Conservation (phyloP, 352 stramenopile genomes). For the Lagenidium giganteum region DNA sequence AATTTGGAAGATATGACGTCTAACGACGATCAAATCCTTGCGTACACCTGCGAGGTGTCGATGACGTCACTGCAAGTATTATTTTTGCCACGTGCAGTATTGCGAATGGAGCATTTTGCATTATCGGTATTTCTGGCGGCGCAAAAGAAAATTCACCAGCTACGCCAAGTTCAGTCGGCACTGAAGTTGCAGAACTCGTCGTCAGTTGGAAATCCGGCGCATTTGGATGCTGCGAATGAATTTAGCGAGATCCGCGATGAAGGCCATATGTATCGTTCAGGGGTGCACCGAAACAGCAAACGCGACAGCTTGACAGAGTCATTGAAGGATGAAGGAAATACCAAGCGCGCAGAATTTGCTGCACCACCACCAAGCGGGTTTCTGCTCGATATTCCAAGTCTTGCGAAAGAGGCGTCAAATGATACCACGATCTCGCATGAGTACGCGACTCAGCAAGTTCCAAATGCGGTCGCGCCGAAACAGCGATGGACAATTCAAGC, state of each 20-base stretch:
- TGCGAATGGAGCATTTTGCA: slow-evolving; percentile 54
- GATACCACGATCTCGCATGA: too few relatives aligned
- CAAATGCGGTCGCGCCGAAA: too few relatives aligned
- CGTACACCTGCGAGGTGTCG: slow-evolving; percentile 22
- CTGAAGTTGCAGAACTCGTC: slow-evolving; percentile 21
- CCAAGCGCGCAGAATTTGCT: slow-evolving; percentile 29
- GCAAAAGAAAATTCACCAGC: slow-evolving; percentile 30
- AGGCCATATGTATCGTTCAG: too few relatives aligned
- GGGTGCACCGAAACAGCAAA: slow-evolving; percentile 10
- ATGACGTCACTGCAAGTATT: slow-evolving; percentile 45
- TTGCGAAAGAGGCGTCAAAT: too few relatives aligned
- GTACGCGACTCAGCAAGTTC: too few relatives aligned
- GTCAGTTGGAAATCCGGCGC: slow-evolving; percentile 16
- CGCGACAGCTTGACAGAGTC: slow-evolving; percentile 40
- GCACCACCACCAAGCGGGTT: slow-evolving; percentile 35
- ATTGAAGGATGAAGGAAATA: slow-evolving; percentile 33
- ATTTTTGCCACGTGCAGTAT: slow-evolving; percentile 37
- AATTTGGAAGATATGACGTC: too few relatives aligned
- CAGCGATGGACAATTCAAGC: slow-evolving; percentile 44
- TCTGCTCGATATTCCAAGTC: too few relatives aligned
- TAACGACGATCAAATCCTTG: too few relatives aligned
- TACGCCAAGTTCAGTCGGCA: slow-evolving; percentile 36
- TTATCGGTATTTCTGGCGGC: slow-evolving; percentile 42
- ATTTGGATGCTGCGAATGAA: slow-evolving; percentile 26
- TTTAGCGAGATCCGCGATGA: too few relatives aligned